These are phyloP conservation scores for Lactarius sanguifluus DNA, from an alignment of 768 basidiomycete species.

Conservation along the genomic window DNA sequence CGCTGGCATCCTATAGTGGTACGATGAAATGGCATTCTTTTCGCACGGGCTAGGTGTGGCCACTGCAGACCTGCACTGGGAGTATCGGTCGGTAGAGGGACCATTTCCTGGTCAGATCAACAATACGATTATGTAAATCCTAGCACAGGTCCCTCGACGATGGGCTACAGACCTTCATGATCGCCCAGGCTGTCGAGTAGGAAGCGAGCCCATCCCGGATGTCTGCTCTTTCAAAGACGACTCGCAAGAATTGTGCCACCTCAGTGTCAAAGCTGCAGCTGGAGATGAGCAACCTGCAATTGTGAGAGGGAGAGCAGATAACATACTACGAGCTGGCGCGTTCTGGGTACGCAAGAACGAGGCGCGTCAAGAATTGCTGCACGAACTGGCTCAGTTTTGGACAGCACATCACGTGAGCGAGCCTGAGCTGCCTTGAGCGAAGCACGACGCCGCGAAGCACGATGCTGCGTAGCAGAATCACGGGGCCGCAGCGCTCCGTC, in stretches of 20 bases:
- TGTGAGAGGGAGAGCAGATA: not conserved
- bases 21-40: not conserved
- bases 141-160: not conserved
- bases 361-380: slow-evolving; percentile 19
- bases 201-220: slow-evolving; percentile 9
- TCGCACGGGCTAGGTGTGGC: not conserved
- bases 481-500: not conserved
- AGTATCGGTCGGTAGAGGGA: slow-evolving; percentile 18
- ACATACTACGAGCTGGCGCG: slow-evolving; percentile 21
- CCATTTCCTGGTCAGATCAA: slow-evolving; percentile 16
- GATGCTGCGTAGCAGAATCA: not conserved
- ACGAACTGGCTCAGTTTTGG: slow-evolving; percentile 17
- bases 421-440: slow-evolving; percentile 15
- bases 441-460: slow-evolving; percentile 14
- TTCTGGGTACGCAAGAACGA: slow-evolving; percentile 16
- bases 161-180: slow-evolving; percentile 20
- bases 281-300: too few relatives aligned
- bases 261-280: slow-evolving; percentile 21
- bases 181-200: slow-evolving; percentile 11
- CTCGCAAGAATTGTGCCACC: slow-evolving; percentile 12
- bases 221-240: slow-evolving; percentile 1
- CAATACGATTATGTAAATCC: not conserved
- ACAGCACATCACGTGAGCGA: slow-evolving; percentile 19
- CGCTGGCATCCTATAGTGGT: not conserved
- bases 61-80: slow-evolving; percentile 21